Evolutionary conservation across 2,329 filamentous ascomycete genomes (phyloP), one percentile per base, ranked within the genome.

Genomic region (Pleoardoris graminearum): DNA sequence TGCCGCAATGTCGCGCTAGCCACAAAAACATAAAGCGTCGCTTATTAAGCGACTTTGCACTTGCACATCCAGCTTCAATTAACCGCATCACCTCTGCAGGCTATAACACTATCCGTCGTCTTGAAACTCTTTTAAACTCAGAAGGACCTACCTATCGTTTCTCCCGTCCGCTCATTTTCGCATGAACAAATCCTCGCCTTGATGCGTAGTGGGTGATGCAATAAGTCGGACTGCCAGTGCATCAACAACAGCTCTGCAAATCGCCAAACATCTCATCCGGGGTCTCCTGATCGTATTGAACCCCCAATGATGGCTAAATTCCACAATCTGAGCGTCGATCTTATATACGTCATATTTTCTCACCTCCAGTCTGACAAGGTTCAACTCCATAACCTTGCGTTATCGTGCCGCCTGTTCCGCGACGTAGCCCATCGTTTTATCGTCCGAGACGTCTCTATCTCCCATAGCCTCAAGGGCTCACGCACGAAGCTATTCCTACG

Each of bases 261-360:
- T n/a, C n/a, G n/a, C n/a, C n/a, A n/a, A n/a, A n/a, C n/a, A n/a
- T n/a, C n/a, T n/a, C n/a, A n/a, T n/a, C n/a, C n/a, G n/a, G n/a
- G n/a, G 7, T 33, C 30, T 36, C 3, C 33, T 4, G 14, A 36
- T 7, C 16, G 3, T 7, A 8, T 19, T 43, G 16, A 8, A 30
- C 14, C 25, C n/a, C 3, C 27, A 12, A 30, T 11, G 11, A 52
- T 52, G 50, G 30, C 44, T 25, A 27, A 29, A 19, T 48, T 53
- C 25, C 23, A 21, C 21, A 33, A 53, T n/a, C 19, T 53, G 19
- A 49, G 51, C 39, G 30, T 53, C 11, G 51, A 53, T 17, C 21
- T 53, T 3, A 29, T 53, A 33, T 53, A 53, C 21, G 46, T 53
- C 37, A 53, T 53, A 7, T 49, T 53, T 27, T 49, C 45, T 42